Conservation (phyloP, 148 eudicot genomes). For the Spergularia marina region DNA sequence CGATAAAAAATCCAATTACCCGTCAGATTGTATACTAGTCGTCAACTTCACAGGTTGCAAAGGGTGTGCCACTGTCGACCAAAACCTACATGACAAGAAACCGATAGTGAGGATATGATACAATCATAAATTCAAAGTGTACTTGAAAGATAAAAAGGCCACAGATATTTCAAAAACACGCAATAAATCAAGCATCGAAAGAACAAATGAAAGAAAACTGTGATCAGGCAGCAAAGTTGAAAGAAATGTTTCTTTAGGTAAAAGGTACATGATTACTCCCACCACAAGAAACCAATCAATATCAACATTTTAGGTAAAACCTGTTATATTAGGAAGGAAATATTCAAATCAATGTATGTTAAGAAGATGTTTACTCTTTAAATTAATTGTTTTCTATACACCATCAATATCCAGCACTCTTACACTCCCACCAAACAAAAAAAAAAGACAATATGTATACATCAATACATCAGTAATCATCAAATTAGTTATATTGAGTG, state of each 20-base stretch:
- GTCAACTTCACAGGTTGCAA: constrained; percentile 53
- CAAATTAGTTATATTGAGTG: not conserved
- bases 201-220: no score
- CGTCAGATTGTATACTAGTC: not conserved
- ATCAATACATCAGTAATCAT: not conserved
- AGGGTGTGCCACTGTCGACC: constrained; percentile 47
- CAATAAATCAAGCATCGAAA: not conserved
- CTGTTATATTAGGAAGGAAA: not conserved
- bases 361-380: not conserved
- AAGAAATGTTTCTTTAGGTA: not conserved
- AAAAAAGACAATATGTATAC: not conserved
- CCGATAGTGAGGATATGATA: not conserved
- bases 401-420: no score
- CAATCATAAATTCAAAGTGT: not conserved
- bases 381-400: no score
- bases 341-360: not conserved
- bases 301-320: not conserved
- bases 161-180: not conserved
- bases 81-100: constrained; percentile 45
- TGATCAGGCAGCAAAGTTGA: not conserved
- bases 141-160: not conserved
- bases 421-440: not conserved
- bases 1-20: no score
- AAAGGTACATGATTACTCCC: not conserved
- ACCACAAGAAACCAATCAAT: not conserved